Evolutionary conservation across 2,329 filamentous ascomycete species (phyloP).

Genomic region (Tolypocladium ophioglossoides): DNA sequence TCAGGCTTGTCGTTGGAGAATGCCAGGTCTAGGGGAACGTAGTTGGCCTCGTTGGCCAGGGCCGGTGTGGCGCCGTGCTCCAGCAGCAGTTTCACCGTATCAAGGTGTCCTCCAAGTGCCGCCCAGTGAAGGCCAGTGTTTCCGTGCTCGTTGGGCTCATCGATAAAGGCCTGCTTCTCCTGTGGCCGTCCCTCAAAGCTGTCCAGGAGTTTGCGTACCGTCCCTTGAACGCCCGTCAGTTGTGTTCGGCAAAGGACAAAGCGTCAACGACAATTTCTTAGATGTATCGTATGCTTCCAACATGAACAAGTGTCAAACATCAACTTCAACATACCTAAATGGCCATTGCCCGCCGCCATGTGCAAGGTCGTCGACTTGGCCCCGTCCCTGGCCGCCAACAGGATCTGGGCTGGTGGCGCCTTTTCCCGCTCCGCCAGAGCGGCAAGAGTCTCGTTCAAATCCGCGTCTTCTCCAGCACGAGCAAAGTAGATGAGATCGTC

Average conservation of each 20-base stretch:
- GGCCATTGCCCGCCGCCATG: conserved; percentile 87
- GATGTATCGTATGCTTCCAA: neutral
- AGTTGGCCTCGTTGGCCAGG: conserved; percentile 72
- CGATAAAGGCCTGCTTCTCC: conserved; percentile 45
- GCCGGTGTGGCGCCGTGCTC: conserved; percentile 67
- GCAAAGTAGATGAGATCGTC: conserved; percentile 88
- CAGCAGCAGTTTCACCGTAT: conserved; percentile 67
- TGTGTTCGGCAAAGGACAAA: neutral
- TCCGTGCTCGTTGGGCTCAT: conserved; percentile 65
- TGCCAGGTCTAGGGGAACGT: conserved; percentile 67
- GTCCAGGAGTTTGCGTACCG: conserved; percentile 31
- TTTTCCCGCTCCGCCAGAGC: conserved; percentile 52
- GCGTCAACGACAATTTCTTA: no score
- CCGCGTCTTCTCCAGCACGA: conserved; percentile 63
- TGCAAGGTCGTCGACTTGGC: conserved; percentile 76
- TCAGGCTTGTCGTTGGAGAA: conserved; percentile 58
- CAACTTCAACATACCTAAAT: conserved; percentile 49
- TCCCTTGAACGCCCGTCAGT: conserved; percentile 21
- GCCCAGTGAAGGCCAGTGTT: conserved; percentile 96
- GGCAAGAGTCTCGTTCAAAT: conserved; percentile 50
- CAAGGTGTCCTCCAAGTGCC: conserved; percentile 76
- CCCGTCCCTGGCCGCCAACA: conserved; percentile 61
- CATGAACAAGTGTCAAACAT: neutral
- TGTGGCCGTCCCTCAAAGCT: conserved; percentile 29
- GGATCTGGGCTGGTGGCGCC: conserved; percentile 48